These are phyloP conservation scores for Infundibulicybe gibba DNA, from an alignment of 768 basidiomycete species.

Conservation along the genomic window DNA sequence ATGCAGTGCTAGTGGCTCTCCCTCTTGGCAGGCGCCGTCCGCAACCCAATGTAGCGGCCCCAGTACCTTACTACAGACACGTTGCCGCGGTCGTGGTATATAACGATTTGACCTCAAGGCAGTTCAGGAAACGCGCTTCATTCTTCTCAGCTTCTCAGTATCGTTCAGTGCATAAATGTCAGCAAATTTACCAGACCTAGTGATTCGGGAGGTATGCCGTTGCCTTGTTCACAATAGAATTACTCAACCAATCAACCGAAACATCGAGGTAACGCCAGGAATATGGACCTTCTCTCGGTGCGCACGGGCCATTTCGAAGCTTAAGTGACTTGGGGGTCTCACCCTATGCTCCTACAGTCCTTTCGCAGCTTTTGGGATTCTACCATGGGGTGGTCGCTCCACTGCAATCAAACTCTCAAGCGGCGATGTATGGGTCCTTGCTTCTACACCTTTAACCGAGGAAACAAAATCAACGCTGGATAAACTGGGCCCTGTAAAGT, in stretches of 20 bases:
- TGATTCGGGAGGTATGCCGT: conserved; percentile 33
- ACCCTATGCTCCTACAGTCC: conserved; percentile 32
- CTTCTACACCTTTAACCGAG: conserved; percentile 63
- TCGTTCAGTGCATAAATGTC: conserved; percentile 15
- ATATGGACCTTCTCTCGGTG: conserved; percentile 64
- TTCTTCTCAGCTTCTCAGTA: too few relatives aligned
- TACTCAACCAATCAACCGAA: background rate
- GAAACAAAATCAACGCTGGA: conserved; percentile 60
- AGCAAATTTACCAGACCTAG: conserved; percentile 16
- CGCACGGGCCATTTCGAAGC: conserved; percentile 7
- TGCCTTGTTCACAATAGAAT: background rate
- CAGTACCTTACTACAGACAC: too few relatives aligned
- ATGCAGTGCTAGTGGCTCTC: too few relatives aligned
- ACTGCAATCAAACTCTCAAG: conserved; percentile 67
- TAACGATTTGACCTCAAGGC: too few relatives aligned
- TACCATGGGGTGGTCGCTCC: conserved; percentile 75
- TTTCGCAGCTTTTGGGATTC: conserved; percentile 55
- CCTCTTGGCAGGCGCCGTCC: too few relatives aligned
- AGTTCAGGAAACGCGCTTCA: too few relatives aligned
- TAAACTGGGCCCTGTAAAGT: conserved; percentile 67
- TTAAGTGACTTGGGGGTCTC: background rate
- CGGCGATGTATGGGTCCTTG: conserved; percentile 73
- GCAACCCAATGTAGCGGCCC: too few relatives aligned
- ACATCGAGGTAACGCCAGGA: conserved; percentile 34
- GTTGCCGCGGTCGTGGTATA: too few relatives aligned